Base-by-base conservation (phyloP, 495 filamentous ascomycete species). In the Annulohypoxylon moriforme region DNA sequence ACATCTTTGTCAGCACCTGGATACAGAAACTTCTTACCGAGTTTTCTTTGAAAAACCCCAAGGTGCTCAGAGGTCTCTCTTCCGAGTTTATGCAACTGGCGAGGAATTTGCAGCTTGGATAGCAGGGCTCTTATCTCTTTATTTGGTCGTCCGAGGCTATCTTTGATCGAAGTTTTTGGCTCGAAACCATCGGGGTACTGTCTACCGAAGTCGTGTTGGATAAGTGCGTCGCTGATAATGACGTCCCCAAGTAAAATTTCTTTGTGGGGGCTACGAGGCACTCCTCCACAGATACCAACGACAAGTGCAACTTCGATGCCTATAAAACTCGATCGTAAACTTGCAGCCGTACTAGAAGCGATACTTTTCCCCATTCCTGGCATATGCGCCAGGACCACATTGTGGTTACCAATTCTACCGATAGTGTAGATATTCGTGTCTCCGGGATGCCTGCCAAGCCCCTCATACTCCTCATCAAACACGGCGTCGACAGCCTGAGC, bases 361-460 rank as follows among this genome's bases (percentile, higher is more conserved):
- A 20, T 24, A 14, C 44, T 20, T 47, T 47, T 47, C 18, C 44
- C 44, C 44, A 47, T 47, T 22, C 44, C 44, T 7, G 44, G 44
- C 44, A 47, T 47, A 47, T 47, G 44, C 10, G 44, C 18, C 4
- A 47, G 44, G 44, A 47, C 44, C 7, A 47, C 44, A 47, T 47
- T 47, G 13, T 47, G 44, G 16, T 24, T 47, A 22, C 44, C 44
- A 11, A 47, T 47, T 18, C 44, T 47, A 47, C 44, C 44, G 5
- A 18, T 47, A 13, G 44, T 47, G 11, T 47, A 47, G 44, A 4
- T 13, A 47, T 47, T 47, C 44, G 3, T 24, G 13, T 47, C 44
- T 47, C 18, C 18, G 44, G 18, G 6, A 16, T 47, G 44, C 18
- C 22, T 47, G 18, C 44, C 44, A 13, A 47, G 22, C 5, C 44